These are phyloP conservation scores for Termitomyces sp. DNA, from an alignment of 768 basidiomycete species.

Conservation along the genomic window DNA sequence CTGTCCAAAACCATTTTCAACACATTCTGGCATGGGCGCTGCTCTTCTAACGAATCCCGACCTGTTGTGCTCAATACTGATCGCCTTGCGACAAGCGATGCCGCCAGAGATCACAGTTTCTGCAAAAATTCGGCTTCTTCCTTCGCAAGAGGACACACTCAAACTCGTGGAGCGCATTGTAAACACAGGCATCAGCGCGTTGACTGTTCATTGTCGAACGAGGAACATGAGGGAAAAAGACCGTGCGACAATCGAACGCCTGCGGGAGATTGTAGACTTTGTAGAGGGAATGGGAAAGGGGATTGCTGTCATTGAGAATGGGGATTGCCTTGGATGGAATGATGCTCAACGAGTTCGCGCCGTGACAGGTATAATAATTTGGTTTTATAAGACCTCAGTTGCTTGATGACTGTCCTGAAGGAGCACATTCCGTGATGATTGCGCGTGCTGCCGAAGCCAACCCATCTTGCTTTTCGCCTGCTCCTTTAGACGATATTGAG, in stretches of 20 bases:
- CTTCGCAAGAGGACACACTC: slow-evolving; percentile 82
- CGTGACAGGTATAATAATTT: slow-evolving; percentile 53
- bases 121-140: slow-evolving; percentile 88
- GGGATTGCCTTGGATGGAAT: slow-evolving; percentile 77
- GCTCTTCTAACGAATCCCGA: slow-evolving; percentile 91
- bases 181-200: slow-evolving; percentile 77
- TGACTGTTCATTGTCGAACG: slow-evolving; percentile 96
- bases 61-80: slow-evolving; percentile 82
- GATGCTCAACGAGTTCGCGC: slow-evolving; percentile 73
- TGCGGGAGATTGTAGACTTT: slow-evolving; percentile 83
- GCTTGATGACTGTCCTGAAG: slow-evolving; percentile 24
- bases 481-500: slow-evolving; percentile 64
- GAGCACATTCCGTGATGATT: slow-evolving; percentile 92
- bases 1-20: slow-evolving; percentile 95
- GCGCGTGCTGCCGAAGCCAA: slow-evolving; percentile 94
- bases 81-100: slow-evolving; percentile 65
- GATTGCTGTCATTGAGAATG: slow-evolving; percentile 91
- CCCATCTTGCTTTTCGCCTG: slow-evolving; percentile 77
- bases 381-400: neutral
- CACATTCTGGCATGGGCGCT: slow-evolving; percentile 93
- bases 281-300: slow-evolving; percentile 69
- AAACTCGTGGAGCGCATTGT: slow-evolving; percentile 86
- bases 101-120: slow-evolving; percentile 81
- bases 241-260: slow-evolving; percentile 66
- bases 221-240: slow-evolving; percentile 85